Evolutionary conservation across 495 filamentous ascomycete species (phyloP).

Genomic region (Penicillium coprophilum): DNA sequence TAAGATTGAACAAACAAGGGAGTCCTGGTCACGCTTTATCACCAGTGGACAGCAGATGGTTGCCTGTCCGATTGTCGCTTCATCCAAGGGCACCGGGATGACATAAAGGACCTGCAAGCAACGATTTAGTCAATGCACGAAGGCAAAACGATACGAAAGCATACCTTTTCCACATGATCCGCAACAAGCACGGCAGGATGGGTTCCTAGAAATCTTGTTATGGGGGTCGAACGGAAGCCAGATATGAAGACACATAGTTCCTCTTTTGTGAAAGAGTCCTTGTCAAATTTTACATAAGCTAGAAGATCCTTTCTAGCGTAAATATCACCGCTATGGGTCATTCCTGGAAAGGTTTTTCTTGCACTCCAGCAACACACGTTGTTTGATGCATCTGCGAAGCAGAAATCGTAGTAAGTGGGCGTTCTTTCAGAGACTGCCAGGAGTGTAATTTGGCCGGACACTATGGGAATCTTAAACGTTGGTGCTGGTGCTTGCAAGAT

Average conservation of each 20-base stretch:
- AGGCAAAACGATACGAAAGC: neutral
- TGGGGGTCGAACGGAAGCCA: constrained; percentile 18
- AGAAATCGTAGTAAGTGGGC: constrained; percentile 30
- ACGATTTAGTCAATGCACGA: neutral
- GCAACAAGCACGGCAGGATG: constrained; percentile 29
- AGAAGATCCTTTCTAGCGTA: constrained; percentile 12
- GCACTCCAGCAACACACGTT: constrained; percentile 18
- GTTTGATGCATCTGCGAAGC: constrained; percentile 23
- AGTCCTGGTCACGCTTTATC: constrained; percentile 26
- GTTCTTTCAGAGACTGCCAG: constrained; percentile 23
- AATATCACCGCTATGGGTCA: constrained; percentile 10
- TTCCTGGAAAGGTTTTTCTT: constrained; percentile 17
- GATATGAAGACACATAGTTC: constrained; percentile 28
- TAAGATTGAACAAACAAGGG: constrained; percentile 26
- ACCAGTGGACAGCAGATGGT: constrained; percentile 29
- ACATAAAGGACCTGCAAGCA: constrained; percentile 24
- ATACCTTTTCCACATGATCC: constrained; percentile 29
- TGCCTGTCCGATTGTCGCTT: constrained; percentile 30
- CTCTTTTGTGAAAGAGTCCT: constrained; percentile 13
- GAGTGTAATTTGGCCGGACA: constrained; percentile 21
- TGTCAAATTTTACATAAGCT: constrained; percentile 20
- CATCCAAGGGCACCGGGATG: constrained; percentile 28
- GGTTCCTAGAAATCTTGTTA: constrained; percentile 22
- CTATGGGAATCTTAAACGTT: constrained; percentile 28
- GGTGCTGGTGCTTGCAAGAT: constrained; percentile 26